Conservation (phyloP, 345 rosid species). For the Acer yangbiense region DNA sequence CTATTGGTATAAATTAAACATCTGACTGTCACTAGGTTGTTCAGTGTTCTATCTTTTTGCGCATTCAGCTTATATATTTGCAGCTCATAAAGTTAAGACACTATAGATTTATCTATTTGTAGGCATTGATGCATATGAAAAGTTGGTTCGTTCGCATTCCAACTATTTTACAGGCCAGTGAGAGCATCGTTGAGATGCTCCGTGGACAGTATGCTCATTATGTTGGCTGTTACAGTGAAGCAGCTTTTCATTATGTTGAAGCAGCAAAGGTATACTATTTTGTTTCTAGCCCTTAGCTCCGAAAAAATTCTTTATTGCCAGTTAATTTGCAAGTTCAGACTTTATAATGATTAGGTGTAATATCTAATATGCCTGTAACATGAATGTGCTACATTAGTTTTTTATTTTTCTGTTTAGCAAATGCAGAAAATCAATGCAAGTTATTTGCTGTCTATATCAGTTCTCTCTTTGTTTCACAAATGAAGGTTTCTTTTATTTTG, state of each 20-base stretch:
- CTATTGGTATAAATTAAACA: not conserved
- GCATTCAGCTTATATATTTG: not conserved
- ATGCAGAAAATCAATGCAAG: not conserved
- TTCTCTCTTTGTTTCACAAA: constrained; percentile 1
- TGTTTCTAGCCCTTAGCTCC: constrained; percentile 11
- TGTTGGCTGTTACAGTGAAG: constrained; percentile 92
- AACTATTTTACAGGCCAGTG: constrained; percentile 88
- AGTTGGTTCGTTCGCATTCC: constrained; percentile 86
- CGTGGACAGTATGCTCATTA: constrained; percentile 97
- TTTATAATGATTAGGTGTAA: not conserved
- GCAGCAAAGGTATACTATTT: constrained; percentile 71
- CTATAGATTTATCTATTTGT: constrained; percentile 28
- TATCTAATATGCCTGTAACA: not conserved
- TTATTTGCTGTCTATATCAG: constrained; percentile 1
- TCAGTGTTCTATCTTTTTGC: constrained; percentile 2
- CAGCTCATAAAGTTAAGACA: constrained; percentile 9
- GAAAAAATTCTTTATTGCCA: not conserved
- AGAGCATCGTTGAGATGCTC: constrained; percentile 92
- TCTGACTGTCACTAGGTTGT: not conserved
- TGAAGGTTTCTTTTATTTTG: not conserved
- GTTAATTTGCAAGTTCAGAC: not conserved
- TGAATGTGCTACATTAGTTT: not conserved
- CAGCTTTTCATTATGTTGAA: constrained; percentile 89
- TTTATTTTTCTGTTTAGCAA: not conserved
- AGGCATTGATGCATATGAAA: constrained; percentile 93